Percentiles rank a stretch among this genome's conserved stretches.
phyloP scores from a whole-genome alignment of 2,329 filamentous ascomycete genomes.

The Beauveria scarabaeidicola region DNA sequence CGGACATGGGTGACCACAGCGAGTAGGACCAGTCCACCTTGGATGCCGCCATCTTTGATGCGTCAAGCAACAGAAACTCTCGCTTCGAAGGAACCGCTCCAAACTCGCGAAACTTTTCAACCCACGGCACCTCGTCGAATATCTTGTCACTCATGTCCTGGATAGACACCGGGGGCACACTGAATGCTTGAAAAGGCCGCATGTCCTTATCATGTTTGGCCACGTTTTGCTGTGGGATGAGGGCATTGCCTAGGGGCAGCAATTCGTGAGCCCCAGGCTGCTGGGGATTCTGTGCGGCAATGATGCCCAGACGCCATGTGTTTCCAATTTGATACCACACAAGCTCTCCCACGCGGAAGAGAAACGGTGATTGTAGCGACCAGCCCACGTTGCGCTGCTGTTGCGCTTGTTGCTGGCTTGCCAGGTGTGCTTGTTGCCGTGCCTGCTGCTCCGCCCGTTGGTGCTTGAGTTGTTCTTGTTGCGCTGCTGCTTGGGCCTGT shows the following conservation, averaged over 20 bases:
- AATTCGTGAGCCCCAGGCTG: constrained; percentile 26
- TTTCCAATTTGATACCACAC: constrained; percentile 41
- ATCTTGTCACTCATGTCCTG: constrained; percentile 30
- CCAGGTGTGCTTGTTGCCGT: constrained; percentile 14
- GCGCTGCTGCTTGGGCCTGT: neutral
- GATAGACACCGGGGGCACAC: constrained; percentile 35
- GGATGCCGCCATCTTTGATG: constrained; percentile 42
- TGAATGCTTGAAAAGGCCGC: constrained; percentile 44
- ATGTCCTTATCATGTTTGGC: constrained; percentile 33
- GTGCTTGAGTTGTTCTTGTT: constrained; percentile 10
- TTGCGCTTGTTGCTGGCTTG: neutral
- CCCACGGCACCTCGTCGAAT: constrained; percentile 37
- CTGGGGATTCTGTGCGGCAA: constrained; percentile 25
- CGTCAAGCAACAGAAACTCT: constrained; percentile 37
- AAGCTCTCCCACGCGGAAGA: constrained; percentile 41
- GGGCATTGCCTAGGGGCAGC: constrained; percentile 32
- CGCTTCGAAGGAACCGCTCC: constrained; percentile 28
- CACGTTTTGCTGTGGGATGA: constrained; percentile 30
- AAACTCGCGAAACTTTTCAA: constrained; percentile 24
- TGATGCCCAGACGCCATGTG: constrained; percentile 41
- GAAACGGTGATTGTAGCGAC: constrained; percentile 25
- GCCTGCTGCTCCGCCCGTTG: constrained; percentile 15
- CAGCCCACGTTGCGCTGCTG: constrained; percentile 17
- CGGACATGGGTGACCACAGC: constrained; percentile 32
- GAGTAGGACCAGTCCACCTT: constrained; percentile 42